Percentiles rank a stretch among this genome's conserved stretches.
phyloP scores from a whole-genome alignment of 2,329 filamentous ascomycete genomes.

The Rutstroemia sp. region DNA sequence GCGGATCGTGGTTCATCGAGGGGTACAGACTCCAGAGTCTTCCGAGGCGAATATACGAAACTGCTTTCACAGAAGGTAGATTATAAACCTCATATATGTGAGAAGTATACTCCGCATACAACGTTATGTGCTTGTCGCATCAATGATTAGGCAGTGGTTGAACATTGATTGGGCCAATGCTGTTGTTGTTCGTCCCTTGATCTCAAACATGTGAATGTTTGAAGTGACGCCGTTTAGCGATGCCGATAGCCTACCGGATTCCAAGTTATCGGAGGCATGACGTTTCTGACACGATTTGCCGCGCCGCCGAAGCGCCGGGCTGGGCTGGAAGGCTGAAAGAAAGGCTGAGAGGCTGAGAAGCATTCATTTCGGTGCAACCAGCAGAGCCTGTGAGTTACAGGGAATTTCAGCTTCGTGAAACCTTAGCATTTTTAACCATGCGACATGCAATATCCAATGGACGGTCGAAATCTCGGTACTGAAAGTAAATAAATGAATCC shows the following conservation, averaged over 20 bases:
- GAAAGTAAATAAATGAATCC: too few species aligned
- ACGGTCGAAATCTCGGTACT: too few species aligned
- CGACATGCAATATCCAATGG: too few species aligned
- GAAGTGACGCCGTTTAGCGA: background rate
- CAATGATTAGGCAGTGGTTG: background rate
- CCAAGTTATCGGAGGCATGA: background rate
- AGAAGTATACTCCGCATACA: constrained; percentile 1
- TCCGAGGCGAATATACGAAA: background rate
- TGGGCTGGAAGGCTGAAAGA: too few species aligned
- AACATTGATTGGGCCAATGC: background rate
- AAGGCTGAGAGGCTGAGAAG: too few species aligned
- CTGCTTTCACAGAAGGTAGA: background rate
- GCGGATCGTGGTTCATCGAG: background rate
- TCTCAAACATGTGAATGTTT: background rate
- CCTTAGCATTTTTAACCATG: too few species aligned
- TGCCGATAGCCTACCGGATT: background rate
- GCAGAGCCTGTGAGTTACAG: too few species aligned
- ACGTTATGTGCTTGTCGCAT: background rate
- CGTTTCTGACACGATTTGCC: background rate
- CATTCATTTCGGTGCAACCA: too few species aligned
- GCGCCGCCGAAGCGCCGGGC: background rate
- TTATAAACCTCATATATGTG: background rate
- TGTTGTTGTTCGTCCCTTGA: background rate
- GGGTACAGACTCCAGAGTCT: background rate
- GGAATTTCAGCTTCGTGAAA: too few species aligned